Conservation (phyloP, 768 basidiomycete species). For the Tylopilus balloui region DNA sequence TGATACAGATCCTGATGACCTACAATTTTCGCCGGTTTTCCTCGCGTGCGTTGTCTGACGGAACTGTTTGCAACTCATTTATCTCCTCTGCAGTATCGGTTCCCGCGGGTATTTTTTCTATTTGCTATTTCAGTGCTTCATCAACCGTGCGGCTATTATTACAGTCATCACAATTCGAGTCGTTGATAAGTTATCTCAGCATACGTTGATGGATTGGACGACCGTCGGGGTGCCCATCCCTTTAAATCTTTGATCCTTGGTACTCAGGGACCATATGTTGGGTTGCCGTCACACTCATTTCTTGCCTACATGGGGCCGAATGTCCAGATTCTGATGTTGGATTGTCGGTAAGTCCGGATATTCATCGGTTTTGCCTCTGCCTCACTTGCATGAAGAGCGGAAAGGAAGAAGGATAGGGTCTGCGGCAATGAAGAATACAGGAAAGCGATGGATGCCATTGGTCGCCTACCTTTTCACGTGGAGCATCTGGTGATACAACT, state of each 20-base stretch:
- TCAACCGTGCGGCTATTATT: conserved; percentile 51
- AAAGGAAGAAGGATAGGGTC: conserved; percentile 77
- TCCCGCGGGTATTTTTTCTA: conserved; percentile 87
- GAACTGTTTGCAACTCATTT: not conserved
- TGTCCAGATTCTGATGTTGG: conserved; percentile 68
- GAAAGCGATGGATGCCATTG: conserved; percentile 62
- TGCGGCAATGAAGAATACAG: conserved; percentile 72
- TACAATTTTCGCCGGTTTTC: conserved; percentile 72
- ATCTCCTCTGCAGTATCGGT: conserved; percentile 57
- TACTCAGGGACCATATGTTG: conserved; percentile 69
- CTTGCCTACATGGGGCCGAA: conserved; percentile 77
- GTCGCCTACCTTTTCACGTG: conserved; percentile 54
- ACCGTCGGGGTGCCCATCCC: conserved; percentile 55
- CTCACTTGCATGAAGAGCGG: conserved; percentile 51
- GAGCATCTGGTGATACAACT: conserved; percentile 84
- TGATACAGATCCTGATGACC: conserved; percentile 68
- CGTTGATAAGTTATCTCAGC: conserved; percentile 10
- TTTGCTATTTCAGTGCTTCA: conserved; percentile 91
- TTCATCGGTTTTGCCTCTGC: not conserved
- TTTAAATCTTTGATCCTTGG: conserved; percentile 75
- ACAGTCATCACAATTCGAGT: not conserved
- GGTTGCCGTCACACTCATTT: conserved; percentile 78
- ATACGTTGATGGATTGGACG: conserved; percentile 64
- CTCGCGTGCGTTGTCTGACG: conserved; percentile 42
- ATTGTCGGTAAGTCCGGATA: conserved; percentile 60